phyloP scores from a whole-genome alignment of 2,329 filamentous ascomycete genomes.

The Lecanosticta acicola region DNA sequence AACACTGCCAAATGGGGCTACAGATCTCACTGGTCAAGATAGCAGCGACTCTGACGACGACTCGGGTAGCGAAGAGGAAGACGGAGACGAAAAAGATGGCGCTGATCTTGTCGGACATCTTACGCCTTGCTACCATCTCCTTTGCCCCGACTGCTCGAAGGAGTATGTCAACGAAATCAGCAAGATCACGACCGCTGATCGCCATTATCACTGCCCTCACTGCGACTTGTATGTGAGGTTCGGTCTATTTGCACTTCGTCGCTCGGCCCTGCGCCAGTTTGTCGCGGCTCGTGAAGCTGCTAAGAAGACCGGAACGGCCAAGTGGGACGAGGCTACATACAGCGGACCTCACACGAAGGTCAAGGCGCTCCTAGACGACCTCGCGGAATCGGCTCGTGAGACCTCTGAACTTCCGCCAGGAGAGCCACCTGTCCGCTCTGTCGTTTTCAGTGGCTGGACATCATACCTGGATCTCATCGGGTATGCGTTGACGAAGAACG shows the following conservation, averaged over 20 bases:
- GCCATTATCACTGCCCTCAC: slow-evolving; percentile 57
- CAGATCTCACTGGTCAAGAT: slow-evolving; percentile 36
- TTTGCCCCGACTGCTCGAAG: slow-evolving; percentile 70
- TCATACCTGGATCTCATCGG: slow-evolving; percentile 89
- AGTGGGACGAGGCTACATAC: slow-evolving; percentile 61
- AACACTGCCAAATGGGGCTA: slow-evolving; percentile 15
- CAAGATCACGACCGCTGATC: slow-evolving; percentile 35
- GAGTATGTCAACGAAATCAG: slow-evolving; percentile 45
- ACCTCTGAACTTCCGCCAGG: slow-evolving; percentile 53
- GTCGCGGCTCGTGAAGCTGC: slow-evolving; percentile 51
- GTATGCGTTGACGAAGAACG: slow-evolving; percentile 63
- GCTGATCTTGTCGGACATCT: slow-evolving; percentile 68
- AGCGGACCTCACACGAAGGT: slow-evolving; percentile 90
- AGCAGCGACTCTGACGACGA: slow-evolving; percentile 46
- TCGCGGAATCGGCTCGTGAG: slow-evolving; percentile 59
- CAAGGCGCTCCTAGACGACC: slow-evolving; percentile 68
- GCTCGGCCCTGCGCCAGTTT: slow-evolving; percentile 47
- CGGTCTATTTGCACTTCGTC: slow-evolving; percentile 63
- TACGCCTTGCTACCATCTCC: slow-evolving; percentile 79
- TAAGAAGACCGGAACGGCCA: slow-evolving; percentile 43
- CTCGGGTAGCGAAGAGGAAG: slow-evolving; percentile 48
- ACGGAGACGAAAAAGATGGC: slow-evolving; percentile 47
- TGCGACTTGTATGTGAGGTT: slow-evolving; percentile 62
- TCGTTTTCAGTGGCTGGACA: slow-evolving; percentile 96
- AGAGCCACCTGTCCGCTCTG: slow-evolving; percentile 69